phyloP scores from a whole-genome alignment of 2,329 filamentous ascomycete species.

The Neopestalotiopsis rosae region DNA sequence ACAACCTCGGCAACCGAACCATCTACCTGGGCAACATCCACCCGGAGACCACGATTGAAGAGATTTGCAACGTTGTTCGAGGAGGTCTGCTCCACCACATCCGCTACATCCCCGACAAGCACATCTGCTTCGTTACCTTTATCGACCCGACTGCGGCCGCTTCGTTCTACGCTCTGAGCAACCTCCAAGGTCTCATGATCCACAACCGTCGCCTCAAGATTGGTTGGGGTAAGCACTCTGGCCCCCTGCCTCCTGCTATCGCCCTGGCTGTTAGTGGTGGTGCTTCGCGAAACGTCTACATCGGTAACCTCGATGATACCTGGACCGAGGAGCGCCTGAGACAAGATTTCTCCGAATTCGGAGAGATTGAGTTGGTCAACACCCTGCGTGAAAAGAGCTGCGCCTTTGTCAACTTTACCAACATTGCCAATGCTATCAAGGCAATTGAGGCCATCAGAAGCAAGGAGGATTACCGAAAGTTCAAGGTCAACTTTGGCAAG shows the following conservation, averaged over 20 bases:
- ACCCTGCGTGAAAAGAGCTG: constrained; percentile 98
- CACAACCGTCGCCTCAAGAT: constrained; percentile 98
- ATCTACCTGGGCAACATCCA: constrained; percentile 99
- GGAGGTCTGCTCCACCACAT: constrained; percentile 97
- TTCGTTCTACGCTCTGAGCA: constrained; percentile 97
- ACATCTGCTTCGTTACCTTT: constrained; percentile 99
- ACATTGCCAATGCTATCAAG: constrained; percentile 99
- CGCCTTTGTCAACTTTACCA: constrained; percentile 99
- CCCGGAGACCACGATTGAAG: constrained; percentile 97
- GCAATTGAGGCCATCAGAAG: constrained; percentile 95
- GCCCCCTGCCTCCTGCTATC: constrained; percentile 92
- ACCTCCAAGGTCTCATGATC: constrained; percentile 97
- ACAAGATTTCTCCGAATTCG: constrained; percentile 96
- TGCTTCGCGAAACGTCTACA: constrained; percentile 97
- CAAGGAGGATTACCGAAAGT: constrained; percentile 95
- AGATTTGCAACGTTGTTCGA: constrained; percentile 98
- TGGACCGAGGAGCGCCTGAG: constrained; percentile 96
- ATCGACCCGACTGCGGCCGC: constrained; percentile 98
- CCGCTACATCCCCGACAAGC: constrained; percentile 98
- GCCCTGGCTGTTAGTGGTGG: constrained; percentile 94
- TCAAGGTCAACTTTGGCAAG: constrained; percentile 99
- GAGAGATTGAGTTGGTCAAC: constrained; percentile 97
- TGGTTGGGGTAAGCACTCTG: constrained; percentile 99
- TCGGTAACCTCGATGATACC: constrained; percentile 95
- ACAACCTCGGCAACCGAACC: constrained; percentile 95